Evolutionary conservation across 441 rosid genomes (phyloP), one percentile per base, ranked within the genome.

Genomic region (Metrosideros polymorpha): DNA sequence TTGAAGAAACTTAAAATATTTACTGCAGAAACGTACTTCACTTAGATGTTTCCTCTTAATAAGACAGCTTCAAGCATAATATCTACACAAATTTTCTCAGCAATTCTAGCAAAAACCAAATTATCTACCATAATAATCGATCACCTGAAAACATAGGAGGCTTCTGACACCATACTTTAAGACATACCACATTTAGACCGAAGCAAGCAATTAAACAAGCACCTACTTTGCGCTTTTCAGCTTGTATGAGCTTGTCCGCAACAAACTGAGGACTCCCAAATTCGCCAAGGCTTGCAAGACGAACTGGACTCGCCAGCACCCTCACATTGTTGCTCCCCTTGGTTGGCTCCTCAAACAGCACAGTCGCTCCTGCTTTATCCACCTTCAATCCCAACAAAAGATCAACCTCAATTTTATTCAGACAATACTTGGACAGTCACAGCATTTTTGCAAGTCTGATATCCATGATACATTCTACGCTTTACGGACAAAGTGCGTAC

Each of bases 241-340:
- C 99, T 84, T 93, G 94, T 84, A 97, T 94, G 87, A 97, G 97
- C 89, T 94, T 96, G 85, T 95, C 96, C 22, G 90, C 99, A 9
- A 96, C 98, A 89, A 96, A 96, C 22, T 93, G 92, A 87, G 98
- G 98, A 87, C 90, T 89, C 87, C 98, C 99, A 89, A 93, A 95
- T 84, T 96, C 95, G 79, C 90, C 92, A 76, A 96, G 98, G 87
- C 89, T 93, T 4, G 89, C 82, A 59, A 97, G 91, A 85, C 98
- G 99, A 94, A 96, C 95, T n/a, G 97, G 98, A 90, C 86, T 94
- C 77, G 96, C 99, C 53, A 96, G 97, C 66, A 96, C 95, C 84
- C 99, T 99, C 29, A 94, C 85, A 87, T 91, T 96, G 92, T 96
- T 96, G 86, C 92, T 93, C 88, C 94, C 93, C 83, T 90, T 92